Percentiles rank a stretch among this genome's conserved stretches.
Conservation (phyloP, 2,329 filamentous ascomycete genomes). For the Fusarium sterilihyphosum region DNA sequence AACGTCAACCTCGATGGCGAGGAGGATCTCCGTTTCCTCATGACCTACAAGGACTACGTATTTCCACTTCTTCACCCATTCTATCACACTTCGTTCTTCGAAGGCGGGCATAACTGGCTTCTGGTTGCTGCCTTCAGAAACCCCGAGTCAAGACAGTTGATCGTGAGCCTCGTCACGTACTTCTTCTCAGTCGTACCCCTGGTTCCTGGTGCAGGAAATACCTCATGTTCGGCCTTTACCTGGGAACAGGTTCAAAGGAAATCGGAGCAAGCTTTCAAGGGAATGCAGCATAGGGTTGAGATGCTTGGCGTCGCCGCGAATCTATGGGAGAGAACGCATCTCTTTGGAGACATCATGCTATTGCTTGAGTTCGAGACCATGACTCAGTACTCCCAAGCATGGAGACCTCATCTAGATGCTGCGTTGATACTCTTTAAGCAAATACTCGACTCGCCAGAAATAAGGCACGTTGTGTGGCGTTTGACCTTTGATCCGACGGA, state of each 20-base stretch:
- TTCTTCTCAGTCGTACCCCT: conserved; percentile 9
- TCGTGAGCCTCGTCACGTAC: conserved; percentile 48
- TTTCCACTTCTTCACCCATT: conserved; percentile 67
- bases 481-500: neutral
- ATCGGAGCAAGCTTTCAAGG: neutral
- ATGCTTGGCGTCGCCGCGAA: neutral
- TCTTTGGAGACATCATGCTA: neutral
- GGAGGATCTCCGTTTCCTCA: conserved; percentile 8
- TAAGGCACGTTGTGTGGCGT: neutral
- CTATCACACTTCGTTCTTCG: conserved; percentile 59
- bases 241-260: conserved; percentile 7
- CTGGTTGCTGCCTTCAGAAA: conserved; percentile 60
- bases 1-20: neutral
- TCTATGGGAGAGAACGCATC: neutral
- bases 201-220: neutral
- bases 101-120: conserved; percentile 63
- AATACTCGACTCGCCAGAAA: neutral
- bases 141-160: conserved; percentile 60
- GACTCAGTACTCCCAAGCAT: neutral
- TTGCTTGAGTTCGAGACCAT: conserved; percentile 10
- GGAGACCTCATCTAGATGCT: neutral
- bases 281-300: neutral
- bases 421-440: neutral
- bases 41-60: conserved; percentile 47
- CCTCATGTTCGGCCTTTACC: neutral